Percentiles rank a stretch among this genome's conserved stretches.
Evolutionary conservation across 73 alveolate species (phyloP).

Genomic region (Paramecium caudatum): DNA sequence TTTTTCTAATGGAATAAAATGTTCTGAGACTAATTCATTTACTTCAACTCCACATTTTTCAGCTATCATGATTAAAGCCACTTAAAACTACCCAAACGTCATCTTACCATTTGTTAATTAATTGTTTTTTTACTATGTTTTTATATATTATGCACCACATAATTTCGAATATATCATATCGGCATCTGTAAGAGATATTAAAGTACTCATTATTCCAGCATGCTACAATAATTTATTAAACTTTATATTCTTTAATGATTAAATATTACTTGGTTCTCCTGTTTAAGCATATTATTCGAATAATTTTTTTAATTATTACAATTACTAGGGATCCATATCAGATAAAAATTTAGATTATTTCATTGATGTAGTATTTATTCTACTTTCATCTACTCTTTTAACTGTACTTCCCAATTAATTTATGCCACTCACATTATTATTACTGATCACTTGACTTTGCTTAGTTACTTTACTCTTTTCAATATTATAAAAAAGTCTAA

Average conservation of each 20-base stretch:
- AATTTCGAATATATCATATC: conserved; percentile 58
- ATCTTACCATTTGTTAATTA: conserved; percentile 28
- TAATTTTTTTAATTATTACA: background rate
- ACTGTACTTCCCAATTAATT: background rate
- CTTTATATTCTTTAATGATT: conserved; percentile 27
- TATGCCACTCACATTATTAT: background rate
- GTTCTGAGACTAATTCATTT: background rate
- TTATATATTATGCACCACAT: conserved; percentile 6
- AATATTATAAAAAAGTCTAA: conserved; percentile 41
- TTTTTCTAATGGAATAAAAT: conserved; percentile 42
- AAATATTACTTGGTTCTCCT: conserved; percentile 59
- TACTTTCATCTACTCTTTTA: background rate
- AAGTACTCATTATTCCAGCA: background rate
- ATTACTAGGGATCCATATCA: background rate
- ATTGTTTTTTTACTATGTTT: background rate
- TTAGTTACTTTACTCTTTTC: conserved; percentile 48
- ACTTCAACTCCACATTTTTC: conserved; percentile 12
- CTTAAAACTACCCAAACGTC: conserved; percentile 42
- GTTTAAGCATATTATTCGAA: conserved; percentile 30
- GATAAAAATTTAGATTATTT: conserved; percentile 51
- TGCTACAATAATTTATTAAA: conserved; percentile 38
- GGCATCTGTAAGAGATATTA: background rate
- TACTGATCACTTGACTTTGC: background rate
- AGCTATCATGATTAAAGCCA: conserved; percentile 2
- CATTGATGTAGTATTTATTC: background rate